A percentile compares a stretch with the other conserved stretches of the same genome.
Conservation (phyloP, 371 early-diverging fungal genomes). For the Conidiobolus incongruus region DNA sequence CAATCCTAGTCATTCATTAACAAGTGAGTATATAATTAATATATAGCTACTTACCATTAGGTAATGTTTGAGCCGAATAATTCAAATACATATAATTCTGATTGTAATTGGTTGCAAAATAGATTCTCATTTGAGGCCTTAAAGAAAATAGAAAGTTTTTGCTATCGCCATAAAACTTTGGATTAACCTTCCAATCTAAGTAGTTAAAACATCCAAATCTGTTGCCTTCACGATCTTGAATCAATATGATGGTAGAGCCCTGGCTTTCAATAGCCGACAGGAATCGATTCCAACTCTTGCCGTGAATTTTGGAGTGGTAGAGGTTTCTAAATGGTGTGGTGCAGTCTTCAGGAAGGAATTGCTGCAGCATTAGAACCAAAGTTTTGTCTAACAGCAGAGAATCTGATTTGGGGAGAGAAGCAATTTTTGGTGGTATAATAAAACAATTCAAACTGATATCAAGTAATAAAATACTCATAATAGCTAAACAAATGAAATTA, state of each 20-base stretch:
- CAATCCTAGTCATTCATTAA: slow-evolving; percentile 13
- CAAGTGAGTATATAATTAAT: neutral
- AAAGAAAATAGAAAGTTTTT: slow-evolving; percentile 36
- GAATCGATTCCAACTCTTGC: neutral
- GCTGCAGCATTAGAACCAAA: no score
- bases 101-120: slow-evolving; percentile 29
- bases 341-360: no score
- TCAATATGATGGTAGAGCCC: neutral
- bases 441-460: no score
- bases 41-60: slow-evolving; percentile 31
- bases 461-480: no score
- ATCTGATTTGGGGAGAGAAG: no score
- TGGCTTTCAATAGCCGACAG: neutral
- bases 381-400: no score
- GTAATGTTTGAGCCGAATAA: slow-evolving; percentile 54
- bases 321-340: no score
- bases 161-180: slow-evolving; percentile 48
- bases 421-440: no score
- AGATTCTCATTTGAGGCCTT: slow-evolving; percentile 16
- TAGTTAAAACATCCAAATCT: slow-evolving; percentile 65
- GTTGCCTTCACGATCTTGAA: slow-evolving; percentile 8
- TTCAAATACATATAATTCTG: slow-evolving; percentile 61
- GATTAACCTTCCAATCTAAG: slow-evolving; percentile 21
- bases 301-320: neutral
- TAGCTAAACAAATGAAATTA: no score